Percentiles rank a stretch among this genome's conserved stretches.
Evolutionary conservation across 805 yeast species (phyloP).

Genomic region (Pichia eremophila): DNA sequence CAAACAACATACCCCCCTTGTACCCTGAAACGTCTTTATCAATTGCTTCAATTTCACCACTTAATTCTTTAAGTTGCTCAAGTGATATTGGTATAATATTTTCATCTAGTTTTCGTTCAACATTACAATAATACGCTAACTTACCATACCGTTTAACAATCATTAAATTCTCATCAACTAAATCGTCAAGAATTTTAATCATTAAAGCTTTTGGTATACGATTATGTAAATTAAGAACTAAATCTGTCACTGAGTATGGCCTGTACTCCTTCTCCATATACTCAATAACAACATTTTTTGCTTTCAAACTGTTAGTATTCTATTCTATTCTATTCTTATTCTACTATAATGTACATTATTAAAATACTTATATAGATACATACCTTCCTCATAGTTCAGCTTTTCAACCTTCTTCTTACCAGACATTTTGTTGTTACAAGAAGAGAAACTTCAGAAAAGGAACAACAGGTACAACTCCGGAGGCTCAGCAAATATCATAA

Average conservation of each 20-base stretch:
- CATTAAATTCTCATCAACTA: conserved; percentile 27
- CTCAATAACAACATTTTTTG: conserved; percentile 9
- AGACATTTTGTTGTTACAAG: not conserved
- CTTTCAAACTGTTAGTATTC: conserved; percentile 1
- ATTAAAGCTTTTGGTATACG: conserved; percentile 28
- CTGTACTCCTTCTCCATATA: conserved; percentile 36
- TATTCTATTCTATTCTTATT: not conserved
- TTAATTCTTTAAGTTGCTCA: conserved; percentile 2
- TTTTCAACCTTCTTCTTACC: conserved; percentile 8
- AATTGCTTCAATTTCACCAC: not conserved
- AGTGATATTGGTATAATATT: not conserved
- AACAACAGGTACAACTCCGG: not conserved
- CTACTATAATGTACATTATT: not conserved
- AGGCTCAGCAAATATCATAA: not conserved
- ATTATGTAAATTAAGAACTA: conserved; percentile 36
- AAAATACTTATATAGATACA: not conserved
- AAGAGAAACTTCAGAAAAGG: no score
- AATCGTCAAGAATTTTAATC: conserved; percentile 28
- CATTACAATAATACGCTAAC: conserved; percentile 32
- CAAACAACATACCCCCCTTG: not conserved
- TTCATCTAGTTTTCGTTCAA: conserved; percentile 4
- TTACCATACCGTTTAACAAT: conserved; percentile 36
- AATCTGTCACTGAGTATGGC: conserved; percentile 40
- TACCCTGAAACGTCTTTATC: not conserved
- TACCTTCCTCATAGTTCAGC: conserved; percentile 11